These are phyloP conservation scores for Hypholoma fasciculare DNA, from an alignment of 768 basidiomycete species.

Conservation along the genomic window DNA sequence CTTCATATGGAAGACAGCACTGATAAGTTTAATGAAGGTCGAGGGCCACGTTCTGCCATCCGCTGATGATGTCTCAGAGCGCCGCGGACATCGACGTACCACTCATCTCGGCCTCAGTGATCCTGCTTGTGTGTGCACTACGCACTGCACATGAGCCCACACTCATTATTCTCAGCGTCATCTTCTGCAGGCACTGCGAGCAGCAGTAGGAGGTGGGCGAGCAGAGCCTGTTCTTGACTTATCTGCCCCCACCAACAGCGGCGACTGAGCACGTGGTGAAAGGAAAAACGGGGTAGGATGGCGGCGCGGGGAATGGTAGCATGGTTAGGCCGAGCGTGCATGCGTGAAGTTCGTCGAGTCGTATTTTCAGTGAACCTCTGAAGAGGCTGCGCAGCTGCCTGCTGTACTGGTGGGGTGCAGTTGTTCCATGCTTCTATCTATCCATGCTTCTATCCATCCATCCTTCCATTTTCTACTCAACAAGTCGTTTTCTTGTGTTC, in stretches of 20 bases:
- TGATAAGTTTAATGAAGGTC: constrained; percentile 31
- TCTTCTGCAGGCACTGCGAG: constrained; percentile 2
- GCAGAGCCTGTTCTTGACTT: constrained; percentile 60
- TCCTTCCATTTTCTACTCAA: too few relatives aligned
- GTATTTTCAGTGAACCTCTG: constrained; percentile 15
- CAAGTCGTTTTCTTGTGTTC: too few relatives aligned
- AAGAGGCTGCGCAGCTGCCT: too few relatives aligned
- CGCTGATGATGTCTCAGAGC: constrained; percentile 63
- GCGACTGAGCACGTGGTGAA: constrained; percentile 32
- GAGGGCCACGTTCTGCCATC: constrained; percentile 75
- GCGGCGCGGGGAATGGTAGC: constrained; percentile 7
- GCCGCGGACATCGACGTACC: constrained; percentile 49
- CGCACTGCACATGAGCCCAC: constrained; percentile 1
- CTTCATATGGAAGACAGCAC: constrained; percentile 52
- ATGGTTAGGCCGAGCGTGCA: constrained; percentile 10
- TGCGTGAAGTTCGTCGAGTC: constrained; percentile 24
- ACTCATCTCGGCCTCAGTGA: constrained; percentile 41
- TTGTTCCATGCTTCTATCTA: not conserved
- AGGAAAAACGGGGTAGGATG: not conserved
- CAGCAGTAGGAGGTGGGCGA: constrained; percentile 41
- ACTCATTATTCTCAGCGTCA: not conserved
- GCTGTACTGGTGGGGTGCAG: constrained; percentile 13
- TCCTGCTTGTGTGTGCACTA: not conserved
- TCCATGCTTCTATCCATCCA: not conserved
- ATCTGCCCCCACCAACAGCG: too few relatives aligned